A percentile compares a stretch with the other conserved stretches of the same genome.
Conservation (phyloP, 2,329 filamentous ascomycete species). For the Blastomyces percursus region DNA sequence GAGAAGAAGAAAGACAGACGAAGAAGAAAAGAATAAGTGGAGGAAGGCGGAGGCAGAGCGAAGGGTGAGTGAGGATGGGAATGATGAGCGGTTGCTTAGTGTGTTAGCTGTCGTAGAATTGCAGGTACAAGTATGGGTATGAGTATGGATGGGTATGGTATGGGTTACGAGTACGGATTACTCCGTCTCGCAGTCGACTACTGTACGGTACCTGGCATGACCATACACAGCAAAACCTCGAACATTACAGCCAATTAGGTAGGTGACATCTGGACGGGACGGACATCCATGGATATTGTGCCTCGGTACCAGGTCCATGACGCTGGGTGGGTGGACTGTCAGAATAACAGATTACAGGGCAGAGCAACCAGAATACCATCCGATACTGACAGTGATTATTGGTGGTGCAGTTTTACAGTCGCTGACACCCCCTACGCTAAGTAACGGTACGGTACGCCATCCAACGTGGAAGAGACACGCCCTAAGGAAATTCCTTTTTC, state of each 20-base stretch:
- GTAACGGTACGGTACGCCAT: neutral
- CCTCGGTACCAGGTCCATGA: neutral
- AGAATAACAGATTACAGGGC: neutral
- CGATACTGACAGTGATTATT: too few species aligned
- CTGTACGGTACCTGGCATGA: too few species aligned
- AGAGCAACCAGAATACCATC: neutral
- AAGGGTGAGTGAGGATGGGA: too few species aligned
- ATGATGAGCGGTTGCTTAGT: too few species aligned
- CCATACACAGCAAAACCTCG: neutral
- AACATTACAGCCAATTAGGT: neutral
- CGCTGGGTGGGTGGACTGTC: neutral
- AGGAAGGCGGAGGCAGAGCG: slow-evolving; percentile 11
- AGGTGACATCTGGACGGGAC: too few species aligned
- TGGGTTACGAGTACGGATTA: too few species aligned
- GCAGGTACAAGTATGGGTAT: neutral
- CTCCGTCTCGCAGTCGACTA: too few species aligned
- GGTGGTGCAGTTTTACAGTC: neutral
- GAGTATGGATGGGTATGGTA: neutral
- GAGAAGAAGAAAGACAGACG: slow-evolving; percentile 14
- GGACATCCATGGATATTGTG: too few species aligned
- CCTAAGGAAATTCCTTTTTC: neutral
- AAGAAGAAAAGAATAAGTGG: slow-evolving; percentile 9
- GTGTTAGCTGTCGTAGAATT: neutral
- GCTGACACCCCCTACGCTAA: neutral
- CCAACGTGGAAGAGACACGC: neutral